Base-by-base conservation (phyloP, 495 filamentous ascomycete species). In the Xylaria intraflava region DNA sequence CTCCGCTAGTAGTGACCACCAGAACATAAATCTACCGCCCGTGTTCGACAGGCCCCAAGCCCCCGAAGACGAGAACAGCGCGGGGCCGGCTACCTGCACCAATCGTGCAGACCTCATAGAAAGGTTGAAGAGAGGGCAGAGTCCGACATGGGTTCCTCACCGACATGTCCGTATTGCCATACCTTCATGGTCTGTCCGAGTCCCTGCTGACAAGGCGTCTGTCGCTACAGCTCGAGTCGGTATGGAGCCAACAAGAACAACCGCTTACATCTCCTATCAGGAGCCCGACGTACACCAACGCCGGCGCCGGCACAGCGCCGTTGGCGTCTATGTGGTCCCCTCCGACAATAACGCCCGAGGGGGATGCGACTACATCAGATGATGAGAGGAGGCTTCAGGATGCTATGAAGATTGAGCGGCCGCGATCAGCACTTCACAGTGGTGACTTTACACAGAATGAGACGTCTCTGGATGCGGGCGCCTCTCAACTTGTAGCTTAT, bases 401-500 rank as follows among this genome's bases (percentile, higher is more conserved):
- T 6, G 83, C 81, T 0, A 46, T 79, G 53, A 79, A 83, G 59
- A 93, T 95, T 54, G 85, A 92, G 64, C 78, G 90, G 48, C 91
- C 91, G 43, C 75, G 85, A 43, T 96, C 91, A 10, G 90, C 91
- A 35, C 74, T 96, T 41, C 91, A 96, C 64, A 85, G 85, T 33
- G 91, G 91, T 22, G 87, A 96, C 65, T 96, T 96, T 60, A 85
- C 84, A 16, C 79, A 84, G 49, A 78, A 83, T 29, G 71, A 73
- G 50, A 49, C 69, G 51, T 55, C 63, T 23, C 42, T 24, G 19
- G 45, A 53, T 36, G 20, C 20, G 16, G 36, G 45, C 44, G 51
- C 24, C 30, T 36, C 47, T 24, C 56, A 46, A 38, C 36, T 43
- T 39, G 31, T 17, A 30, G 42, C 53, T 23, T 48, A 23, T 36